Evolutionary conservation across 1,284 basidiomycete species (phyloP).

Genomic region (Melampsora americana): DNA sequence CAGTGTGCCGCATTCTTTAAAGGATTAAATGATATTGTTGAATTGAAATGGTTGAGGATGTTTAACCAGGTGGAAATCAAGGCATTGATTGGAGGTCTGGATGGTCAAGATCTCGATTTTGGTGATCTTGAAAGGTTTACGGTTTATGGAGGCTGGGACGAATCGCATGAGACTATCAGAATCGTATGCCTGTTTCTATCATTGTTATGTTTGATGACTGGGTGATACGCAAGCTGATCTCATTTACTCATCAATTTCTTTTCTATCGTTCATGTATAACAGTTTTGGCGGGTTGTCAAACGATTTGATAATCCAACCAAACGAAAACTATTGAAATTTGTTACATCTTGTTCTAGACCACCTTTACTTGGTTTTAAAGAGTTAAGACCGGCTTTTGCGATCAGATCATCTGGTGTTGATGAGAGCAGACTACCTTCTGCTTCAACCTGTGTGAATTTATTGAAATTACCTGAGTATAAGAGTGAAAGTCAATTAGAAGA

Average conservation of each 20-base stretch:
- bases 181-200: constrained; percentile 64
- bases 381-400: constrained; percentile 76
- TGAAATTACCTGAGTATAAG: constrained; percentile 67
- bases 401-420: constrained; percentile 72
- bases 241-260: background rate
- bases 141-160: constrained; percentile 70
- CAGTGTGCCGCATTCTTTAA: constrained; percentile 73
- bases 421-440: constrained; percentile 58
- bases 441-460: constrained; percentile 72
- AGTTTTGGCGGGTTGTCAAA: constrained; percentile 55
- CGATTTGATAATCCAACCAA: constrained; percentile 68
- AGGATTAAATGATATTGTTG: constrained; percentile 81
- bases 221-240: constrained; percentile 1
- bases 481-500: constrained; percentile 64
- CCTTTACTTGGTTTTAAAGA: constrained; percentile 83
- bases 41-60: constrained; percentile 82
- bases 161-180: constrained; percentile 67
- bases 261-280: constrained; percentile 5
- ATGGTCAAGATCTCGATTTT: constrained; percentile 64
- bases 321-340: constrained; percentile 74
- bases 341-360: constrained; percentile 83
- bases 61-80: constrained; percentile 85
- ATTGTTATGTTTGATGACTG: constrained; percentile 11
- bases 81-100: constrained; percentile 51
- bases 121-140: constrained; percentile 72